phyloP scores from a whole-genome alignment of 306 rosid species.

The Quercus glauca region DNA sequence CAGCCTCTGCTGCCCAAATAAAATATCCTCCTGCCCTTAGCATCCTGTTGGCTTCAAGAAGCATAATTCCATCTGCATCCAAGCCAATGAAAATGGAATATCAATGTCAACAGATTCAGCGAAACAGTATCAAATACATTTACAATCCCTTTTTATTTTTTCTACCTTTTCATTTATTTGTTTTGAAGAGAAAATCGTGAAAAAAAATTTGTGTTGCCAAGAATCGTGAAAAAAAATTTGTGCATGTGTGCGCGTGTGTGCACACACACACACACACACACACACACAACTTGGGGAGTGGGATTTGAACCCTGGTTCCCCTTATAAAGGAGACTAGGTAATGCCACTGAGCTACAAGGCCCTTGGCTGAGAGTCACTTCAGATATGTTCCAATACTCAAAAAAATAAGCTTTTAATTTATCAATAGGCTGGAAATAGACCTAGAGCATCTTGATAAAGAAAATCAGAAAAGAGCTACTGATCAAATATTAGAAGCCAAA shows the following conservation, averaged over 20 bases:
- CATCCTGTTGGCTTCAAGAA: slow-evolving; percentile 83
- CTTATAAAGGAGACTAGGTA: too few relatives aligned
- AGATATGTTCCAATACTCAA: background rate
- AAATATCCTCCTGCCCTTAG: slow-evolving; percentile 88
- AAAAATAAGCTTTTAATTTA: background rate
- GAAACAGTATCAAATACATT: slow-evolving; percentile 17
- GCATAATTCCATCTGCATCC: slow-evolving; percentile 78
- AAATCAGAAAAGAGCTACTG: slow-evolving; percentile 1
- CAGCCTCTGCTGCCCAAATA: slow-evolving; percentile 94
- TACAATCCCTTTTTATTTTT: background rate
- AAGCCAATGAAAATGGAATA: slow-evolving; percentile 24
- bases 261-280: too few relatives aligned
- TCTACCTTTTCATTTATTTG: background rate
- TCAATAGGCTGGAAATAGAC: background rate
- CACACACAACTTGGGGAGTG: too few relatives aligned
- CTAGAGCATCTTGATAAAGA: slow-evolving; percentile 14
- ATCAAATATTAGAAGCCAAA: slow-evolving; percentile 8
- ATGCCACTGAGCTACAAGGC: too few relatives aligned
- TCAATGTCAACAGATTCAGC: slow-evolving; percentile 22
- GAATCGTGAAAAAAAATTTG: background rate
- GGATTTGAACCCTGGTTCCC: too few relatives aligned
- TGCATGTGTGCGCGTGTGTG: background rate
- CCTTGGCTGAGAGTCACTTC: background rate
- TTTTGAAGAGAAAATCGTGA: slow-evolving; percentile 2
- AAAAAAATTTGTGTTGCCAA: background rate